A percentile compares a stretch with the other conserved stretches of the same genome.
Evolutionary conservation across 306 rosid species (phyloP).

Genomic region (Lagenaria siceraria): DNA sequence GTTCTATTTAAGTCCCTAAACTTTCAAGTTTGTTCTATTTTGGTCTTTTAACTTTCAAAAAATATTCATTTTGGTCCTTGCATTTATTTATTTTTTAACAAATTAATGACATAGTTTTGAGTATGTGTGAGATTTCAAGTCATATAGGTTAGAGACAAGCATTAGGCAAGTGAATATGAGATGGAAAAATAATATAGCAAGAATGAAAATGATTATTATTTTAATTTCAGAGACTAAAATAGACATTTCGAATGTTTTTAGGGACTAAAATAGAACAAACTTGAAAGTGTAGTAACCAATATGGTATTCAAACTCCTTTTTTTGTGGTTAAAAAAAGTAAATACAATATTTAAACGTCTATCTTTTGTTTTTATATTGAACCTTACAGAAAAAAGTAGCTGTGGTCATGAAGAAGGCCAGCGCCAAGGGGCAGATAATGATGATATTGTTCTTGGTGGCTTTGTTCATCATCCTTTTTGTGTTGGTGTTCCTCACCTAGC

Average conservation of each 20-base stretch:
- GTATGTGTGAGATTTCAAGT: neutral
- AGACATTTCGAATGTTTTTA: neutral
- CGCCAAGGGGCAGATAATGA: conserved; percentile 76
- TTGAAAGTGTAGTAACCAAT: neutral
- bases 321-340: neutral
- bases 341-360: neutral
- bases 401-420: conserved; percentile 95
- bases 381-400: conserved; percentile 82
- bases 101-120: neutral
- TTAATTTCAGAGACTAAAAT: neutral
- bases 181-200: neutral
- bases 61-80: no score
- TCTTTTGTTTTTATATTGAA: neutral
- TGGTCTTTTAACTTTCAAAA: neutral
- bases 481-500: conserved; percentile 77
- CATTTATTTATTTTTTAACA: neutral
- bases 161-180: neutral
- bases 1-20: no score
- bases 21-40: no score
- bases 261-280: neutral
- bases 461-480: conserved; percentile 81
- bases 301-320: neutral
- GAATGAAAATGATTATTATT: neutral
- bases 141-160: neutral
- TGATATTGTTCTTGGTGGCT: conserved; percentile 71